Base-by-base conservation (phyloP, 2,329 filamentous ascomycete species). In the Colletotrichum lentis region DNA sequence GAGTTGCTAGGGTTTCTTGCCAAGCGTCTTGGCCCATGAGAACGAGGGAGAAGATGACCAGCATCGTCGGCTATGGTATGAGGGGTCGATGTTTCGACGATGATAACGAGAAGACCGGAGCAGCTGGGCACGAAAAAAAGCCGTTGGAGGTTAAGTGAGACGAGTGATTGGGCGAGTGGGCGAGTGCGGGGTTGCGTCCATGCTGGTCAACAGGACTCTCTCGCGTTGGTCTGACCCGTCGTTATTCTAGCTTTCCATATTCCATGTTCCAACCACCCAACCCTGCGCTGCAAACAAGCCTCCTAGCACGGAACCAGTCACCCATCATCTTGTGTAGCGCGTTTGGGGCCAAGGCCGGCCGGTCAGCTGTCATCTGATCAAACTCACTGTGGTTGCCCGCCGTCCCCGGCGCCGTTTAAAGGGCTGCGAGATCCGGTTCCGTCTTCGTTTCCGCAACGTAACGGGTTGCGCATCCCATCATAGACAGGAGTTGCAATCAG, bases 11-110 rank as follows among this genome's bases (percentile, higher is more conserved):
- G 44, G 46, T 41, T 55, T 46, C 4, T 35, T 50, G 61, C 61
- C 65, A 68, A 68, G 61, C 18, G 11, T 44, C 61, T 68, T 68
- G 65, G 65, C 61, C 27, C 12, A 27, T 7, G 47, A 63, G 20
- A 47, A 37, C 14, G 39, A 63, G 20, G 41, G 7, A 14, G 12
- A 46, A 22, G 16, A 18, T 44, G 18, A 18, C 22, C 43, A 31
- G 7, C 18, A 18, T 59, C 31, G 35, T 41, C n/a, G 35, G 3
- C n/a, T 54, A 22, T 24, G 50, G 27, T 7, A 39, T 39, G 50
- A 22, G 11, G 31, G 18, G 31, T 39, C 16, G 18, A 18, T 18
- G 24, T 50, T 31, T 8, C 5, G 22, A 24, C 22, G 1, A 24
- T 22, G 24, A 24, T 27, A 24, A 31, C 24, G 16, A 53, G 49